Evolutionary conservation across 441 rosid species (phyloP).

Genomic region (Populus hybrid): DNA sequence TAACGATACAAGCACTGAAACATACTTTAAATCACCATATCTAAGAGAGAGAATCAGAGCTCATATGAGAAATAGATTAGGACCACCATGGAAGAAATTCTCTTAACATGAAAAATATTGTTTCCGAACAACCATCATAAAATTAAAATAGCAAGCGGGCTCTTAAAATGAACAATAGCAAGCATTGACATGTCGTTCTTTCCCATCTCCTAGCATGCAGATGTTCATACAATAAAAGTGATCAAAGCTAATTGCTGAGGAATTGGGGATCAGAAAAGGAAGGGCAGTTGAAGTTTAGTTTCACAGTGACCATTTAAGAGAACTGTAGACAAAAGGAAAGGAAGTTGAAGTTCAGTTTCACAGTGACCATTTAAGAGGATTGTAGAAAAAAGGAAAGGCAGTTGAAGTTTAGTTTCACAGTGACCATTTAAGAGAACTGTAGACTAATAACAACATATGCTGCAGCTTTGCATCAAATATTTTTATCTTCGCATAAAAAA

Average conservation of each 20-base stretch:
- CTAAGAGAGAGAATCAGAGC: background rate
- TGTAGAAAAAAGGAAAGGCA: background rate
- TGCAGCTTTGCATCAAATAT: too few species aligned
- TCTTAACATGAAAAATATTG: background rate
- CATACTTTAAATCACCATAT: background rate
- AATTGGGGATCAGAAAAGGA: background rate
- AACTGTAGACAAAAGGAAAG: background rate
- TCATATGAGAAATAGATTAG: background rate
- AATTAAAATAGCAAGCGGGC: background rate
- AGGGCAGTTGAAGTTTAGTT: background rate
- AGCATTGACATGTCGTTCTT: background rate
- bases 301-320: background rate
- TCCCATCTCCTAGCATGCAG: background rate
- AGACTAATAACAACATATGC: too few species aligned
- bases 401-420: background rate
- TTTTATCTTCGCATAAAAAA: background rate
- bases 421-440: background rate
- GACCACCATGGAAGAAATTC: background rate
- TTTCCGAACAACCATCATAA: background rate
- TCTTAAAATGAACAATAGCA: background rate
- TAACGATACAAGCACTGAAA: background rate
- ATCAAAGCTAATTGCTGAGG: background rate
- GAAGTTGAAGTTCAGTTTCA: too few species aligned
- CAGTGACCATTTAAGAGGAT: too few species aligned
- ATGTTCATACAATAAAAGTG: background rate